These are phyloP conservation scores for Tetracladium marchalianum DNA, from an alignment of 495 filamentous ascomycete genomes.

Conservation along the genomic window DNA sequence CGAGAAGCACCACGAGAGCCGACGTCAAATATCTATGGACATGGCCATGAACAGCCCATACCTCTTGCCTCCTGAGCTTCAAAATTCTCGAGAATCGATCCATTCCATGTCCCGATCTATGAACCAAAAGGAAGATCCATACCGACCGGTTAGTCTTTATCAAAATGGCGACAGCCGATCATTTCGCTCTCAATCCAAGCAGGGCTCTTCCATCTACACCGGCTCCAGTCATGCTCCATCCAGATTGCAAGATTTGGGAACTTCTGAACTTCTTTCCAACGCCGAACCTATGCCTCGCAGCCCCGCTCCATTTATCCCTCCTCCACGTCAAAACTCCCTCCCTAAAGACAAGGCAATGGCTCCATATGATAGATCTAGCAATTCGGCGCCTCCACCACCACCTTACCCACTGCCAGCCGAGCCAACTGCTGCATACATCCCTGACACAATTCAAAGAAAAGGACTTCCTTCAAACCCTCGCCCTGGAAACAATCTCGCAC, in stretches of 20 bases:
- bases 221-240: constrained; percentile 31
- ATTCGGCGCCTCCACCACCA: constrained; percentile 1
- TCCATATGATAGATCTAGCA: constrained; percentile 1
- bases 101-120: constrained; percentile 71
- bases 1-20: constrained; percentile 41
- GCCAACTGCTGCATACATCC: constrained; percentile 13
- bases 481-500: constrained; percentile 15
- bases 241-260: constrained; percentile 12
- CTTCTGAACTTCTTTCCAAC: constrained; percentile 15
- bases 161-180: constrained; percentile 48
- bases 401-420: constrained; percentile 12
- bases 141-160: constrained; percentile 59
- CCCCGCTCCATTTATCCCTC: constrained; percentile 13
- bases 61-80: constrained; percentile 71
- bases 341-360: background rate
- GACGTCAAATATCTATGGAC: constrained; percentile 72
- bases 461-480: constrained; percentile 11
- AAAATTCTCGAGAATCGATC: constrained; percentile 74
- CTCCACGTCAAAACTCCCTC: constrained; percentile 18
- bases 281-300: constrained; percentile 13
- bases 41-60: constrained; percentile 78
- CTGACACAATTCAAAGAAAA: constrained; percentile 5
- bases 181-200: constrained; percentile 40
- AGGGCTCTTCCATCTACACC: constrained; percentile 50
- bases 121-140: constrained; percentile 67